A percentile compares a stretch with the other conserved stretches of the same genome.
Conservation (phyloP, 1,139 yeast species). For the Nakaseomyces uthaithaninus region DNA sequence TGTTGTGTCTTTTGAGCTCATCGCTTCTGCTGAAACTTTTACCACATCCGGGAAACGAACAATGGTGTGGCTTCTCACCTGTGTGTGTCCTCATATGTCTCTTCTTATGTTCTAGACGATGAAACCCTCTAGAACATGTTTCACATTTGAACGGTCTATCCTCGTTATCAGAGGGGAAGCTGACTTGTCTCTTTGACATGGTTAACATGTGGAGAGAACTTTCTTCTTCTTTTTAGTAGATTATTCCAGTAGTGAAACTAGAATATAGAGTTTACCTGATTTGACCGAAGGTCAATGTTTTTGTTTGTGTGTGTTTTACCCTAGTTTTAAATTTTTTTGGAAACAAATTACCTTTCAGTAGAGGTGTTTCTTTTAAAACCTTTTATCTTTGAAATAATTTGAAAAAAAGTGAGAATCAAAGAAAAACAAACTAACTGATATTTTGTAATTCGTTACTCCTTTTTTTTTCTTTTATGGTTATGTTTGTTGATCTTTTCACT, state of each 20-base stretch:
- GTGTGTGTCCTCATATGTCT: conserved; percentile 93
- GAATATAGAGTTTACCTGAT: background rate
- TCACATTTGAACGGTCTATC: conserved; percentile 78
- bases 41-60: conserved; percentile 79
- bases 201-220: conserved; percentile 2
- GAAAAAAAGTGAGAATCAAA: too few species aligned
- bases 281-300: background rate
- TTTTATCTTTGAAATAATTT: too few species aligned
- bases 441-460: too few species aligned
- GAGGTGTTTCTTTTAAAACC: too few species aligned
- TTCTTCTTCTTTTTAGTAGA: background rate
- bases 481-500: too few species aligned
- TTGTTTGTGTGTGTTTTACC: too few species aligned
- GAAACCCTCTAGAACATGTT: conserved; percentile 85
- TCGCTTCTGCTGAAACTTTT: conserved; percentile 83
- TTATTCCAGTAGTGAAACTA: background rate
- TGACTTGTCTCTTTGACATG: conserved; percentile 11
- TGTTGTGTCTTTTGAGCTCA: conserved; percentile 80
- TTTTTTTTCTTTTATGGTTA: too few species aligned
- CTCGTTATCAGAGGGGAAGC: conserved; percentile 20
- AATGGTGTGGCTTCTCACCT: conserved; percentile 89
- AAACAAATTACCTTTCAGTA: too few species aligned
- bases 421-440: too few species aligned
- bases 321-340: too few species aligned
- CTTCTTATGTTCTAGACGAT: conserved; percentile 86